A percentile compares a stretch with the other conserved stretches of the same genome.
These are phyloP conservation scores for Monosporascus sp. DNA, from an alignment of 2,329 filamentous ascomycete genomes.

Conservation along the genomic window DNA sequence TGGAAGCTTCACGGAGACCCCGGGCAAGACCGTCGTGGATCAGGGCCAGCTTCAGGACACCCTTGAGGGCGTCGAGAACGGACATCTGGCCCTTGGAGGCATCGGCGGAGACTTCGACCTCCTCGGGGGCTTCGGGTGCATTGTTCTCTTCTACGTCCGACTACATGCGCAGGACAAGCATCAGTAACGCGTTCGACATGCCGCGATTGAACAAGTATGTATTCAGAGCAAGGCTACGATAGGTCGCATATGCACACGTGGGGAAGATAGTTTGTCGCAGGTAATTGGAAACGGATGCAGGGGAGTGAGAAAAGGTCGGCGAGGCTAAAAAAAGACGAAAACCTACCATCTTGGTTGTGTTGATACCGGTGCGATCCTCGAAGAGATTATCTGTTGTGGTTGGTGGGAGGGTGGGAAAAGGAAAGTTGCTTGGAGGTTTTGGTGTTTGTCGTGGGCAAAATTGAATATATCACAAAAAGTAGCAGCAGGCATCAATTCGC, in stretches of 20 bases:
- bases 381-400: constrained; percentile 44
- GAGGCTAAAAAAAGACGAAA: constrained; percentile 4
- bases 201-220: constrained; percentile 7
- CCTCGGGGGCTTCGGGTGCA: constrained; percentile 75
- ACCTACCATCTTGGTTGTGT: constrained; percentile 58
- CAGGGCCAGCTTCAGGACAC: constrained; percentile 95
- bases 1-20: constrained; percentile 96
- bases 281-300: not conserved
- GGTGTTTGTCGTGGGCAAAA: constrained; percentile 10
- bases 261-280: not conserved
- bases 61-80: constrained; percentile 97
- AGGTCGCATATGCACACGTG: constrained; percentile 1
- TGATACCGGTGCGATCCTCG: constrained; percentile 63
- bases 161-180: constrained; percentile 40
- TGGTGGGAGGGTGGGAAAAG: constrained; percentile 2
- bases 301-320: not conserved
- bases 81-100: constrained; percentile 90
- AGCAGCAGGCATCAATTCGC: constrained; percentile 6
- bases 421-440: constrained; percentile 16
- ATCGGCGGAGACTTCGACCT: constrained; percentile 96
- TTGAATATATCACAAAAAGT: constrained; percentile 22
- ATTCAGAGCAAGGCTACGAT: constrained; percentile 5
- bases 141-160: constrained; percentile 99
- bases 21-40: constrained; percentile 99
- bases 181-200: constrained; percentile 15